These are phyloP conservation scores for Zygnema circumcarinatum DNA, from an alignment of 139 green algal genomes.

Conservation along the genomic window DNA sequence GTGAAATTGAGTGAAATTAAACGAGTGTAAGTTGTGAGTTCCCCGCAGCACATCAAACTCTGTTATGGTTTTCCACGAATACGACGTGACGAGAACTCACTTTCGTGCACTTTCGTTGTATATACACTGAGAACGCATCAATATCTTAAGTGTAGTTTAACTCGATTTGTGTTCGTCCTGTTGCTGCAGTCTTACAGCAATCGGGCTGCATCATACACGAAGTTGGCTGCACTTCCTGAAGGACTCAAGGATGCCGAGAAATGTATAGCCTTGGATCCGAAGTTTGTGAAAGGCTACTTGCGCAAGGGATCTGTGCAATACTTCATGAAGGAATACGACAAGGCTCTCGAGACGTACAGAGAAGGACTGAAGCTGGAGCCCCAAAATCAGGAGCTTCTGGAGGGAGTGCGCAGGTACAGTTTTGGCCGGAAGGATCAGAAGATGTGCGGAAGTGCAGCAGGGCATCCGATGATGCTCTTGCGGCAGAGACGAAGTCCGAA, in stretches of 20 bases:
- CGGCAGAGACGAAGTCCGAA: too few relatives aligned
- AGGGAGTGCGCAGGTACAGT: conserved; percentile 81
- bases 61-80: too few relatives aligned
- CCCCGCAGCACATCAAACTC: too few relatives aligned
- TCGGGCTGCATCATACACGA: conserved; percentile 98
- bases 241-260: conserved; percentile 89
- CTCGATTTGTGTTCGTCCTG: neutral
- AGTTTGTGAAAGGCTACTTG: conserved; percentile 83
- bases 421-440: conserved; percentile 73
- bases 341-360: conserved; percentile 69
- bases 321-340: conserved; percentile 96
- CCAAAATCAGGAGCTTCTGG: conserved; percentile 90
- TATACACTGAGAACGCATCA: too few relatives aligned
- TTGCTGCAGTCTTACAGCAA: conserved; percentile 81
- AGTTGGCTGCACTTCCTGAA: conserved; percentile 93
- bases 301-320: conserved; percentile 94
- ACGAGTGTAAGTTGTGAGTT: too few relatives aligned
- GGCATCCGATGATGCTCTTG: too few relatives aligned
- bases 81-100: too few relatives aligned
- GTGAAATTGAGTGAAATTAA: too few relatives aligned
- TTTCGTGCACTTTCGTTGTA: too few relatives aligned
- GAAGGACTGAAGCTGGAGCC: conserved; percentile 84
- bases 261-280: conserved; percentile 92
- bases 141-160: neutral
- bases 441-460: too few relatives aligned